Conservation (phyloP, 2,329 filamentous ascomycete genomes). For the Xylaria multiplex region DNA sequence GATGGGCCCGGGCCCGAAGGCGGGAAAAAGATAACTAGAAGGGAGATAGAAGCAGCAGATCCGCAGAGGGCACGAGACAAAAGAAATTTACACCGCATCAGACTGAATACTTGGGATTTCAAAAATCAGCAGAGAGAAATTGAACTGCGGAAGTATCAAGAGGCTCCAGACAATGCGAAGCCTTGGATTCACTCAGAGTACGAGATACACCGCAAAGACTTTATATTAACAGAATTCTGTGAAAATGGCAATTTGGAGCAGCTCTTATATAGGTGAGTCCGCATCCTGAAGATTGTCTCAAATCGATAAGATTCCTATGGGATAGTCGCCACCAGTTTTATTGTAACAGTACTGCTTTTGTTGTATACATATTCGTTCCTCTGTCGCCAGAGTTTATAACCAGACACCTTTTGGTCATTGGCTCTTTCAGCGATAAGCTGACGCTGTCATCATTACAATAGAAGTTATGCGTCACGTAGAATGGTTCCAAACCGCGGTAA, state of each 20-base stretch:
- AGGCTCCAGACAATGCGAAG: too few relatives aligned
- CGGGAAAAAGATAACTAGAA: not conserved
- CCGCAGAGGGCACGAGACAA: not conserved
- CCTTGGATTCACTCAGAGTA: too few relatives aligned
- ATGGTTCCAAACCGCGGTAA: slow-evolving; percentile 28
- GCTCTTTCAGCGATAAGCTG: not conserved
- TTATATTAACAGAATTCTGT: slow-evolving; percentile 35
- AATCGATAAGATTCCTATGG: not conserved
- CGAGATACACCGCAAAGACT: slow-evolving; percentile 27
- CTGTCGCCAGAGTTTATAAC: not conserved
- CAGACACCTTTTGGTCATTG: not conserved
- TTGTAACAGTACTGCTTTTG: not conserved
- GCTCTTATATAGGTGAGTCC: slow-evolving; percentile 26
- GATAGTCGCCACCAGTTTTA: too few relatives aligned
- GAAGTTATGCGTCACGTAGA: not conserved
- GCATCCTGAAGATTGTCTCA: not conserved
- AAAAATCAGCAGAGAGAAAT: not conserved
- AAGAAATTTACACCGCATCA: not conserved
- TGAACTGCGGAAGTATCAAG: too few relatives aligned
- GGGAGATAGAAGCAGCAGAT: not conserved
- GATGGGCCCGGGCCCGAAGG: slow-evolving; percentile 3
- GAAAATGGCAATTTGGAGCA: slow-evolving; percentile 35
- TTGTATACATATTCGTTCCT: not conserved
- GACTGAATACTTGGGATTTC: not conserved
- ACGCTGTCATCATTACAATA: slow-evolving; percentile 3